Evolutionary conservation across 345 rosid genomes (phyloP).

Genomic region (Isatis tinctoria): DNA sequence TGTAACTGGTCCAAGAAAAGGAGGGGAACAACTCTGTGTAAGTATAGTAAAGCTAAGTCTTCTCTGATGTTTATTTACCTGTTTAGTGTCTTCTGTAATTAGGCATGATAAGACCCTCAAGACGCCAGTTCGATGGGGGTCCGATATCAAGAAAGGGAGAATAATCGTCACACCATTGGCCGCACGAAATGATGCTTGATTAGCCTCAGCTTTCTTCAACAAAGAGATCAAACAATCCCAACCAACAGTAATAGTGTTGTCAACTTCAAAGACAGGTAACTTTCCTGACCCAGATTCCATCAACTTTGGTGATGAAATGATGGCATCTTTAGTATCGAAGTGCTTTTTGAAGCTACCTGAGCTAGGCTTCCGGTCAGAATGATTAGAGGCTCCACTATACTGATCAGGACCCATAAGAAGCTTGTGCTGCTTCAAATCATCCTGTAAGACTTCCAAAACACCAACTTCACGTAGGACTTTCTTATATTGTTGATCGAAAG

Average conservation of each 20-base stretch:
- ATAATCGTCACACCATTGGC: constrained; percentile 79
- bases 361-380: constrained; percentile 61
- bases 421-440: constrained; percentile 95
- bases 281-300: constrained; percentile 79
- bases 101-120: constrained; percentile 89
- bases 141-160: constrained; percentile 85
- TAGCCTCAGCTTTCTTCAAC: constrained; percentile 90
- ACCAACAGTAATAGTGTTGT: constrained; percentile 68
- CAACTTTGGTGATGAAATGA: constrained; percentile 88
- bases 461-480: constrained; percentile 98
- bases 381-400: constrained; percentile 38
- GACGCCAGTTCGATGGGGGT: constrained; percentile 82
- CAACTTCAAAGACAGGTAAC: constrained; percentile 81
- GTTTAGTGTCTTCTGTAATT: constrained; percentile 81
- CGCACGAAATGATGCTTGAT: constrained; percentile 81
- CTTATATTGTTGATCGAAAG: constrained; percentile 98
- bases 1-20: constrained; percentile 7
- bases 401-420: constrained; percentile 74
- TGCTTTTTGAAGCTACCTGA: constrained; percentile 84
- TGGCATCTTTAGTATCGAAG: constrained; percentile 73
- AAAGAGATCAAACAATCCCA: constrained; percentile 97
- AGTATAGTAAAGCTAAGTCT: not conserved
- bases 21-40: not conserved
- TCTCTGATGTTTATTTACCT: constrained; percentile 41
- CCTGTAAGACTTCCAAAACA: constrained; percentile 85